Percentiles rank a stretch among this genome's conserved stretches.
Conservation (phyloP, 768 basidiomycete species). For the Asterophora parasitica region DNA sequence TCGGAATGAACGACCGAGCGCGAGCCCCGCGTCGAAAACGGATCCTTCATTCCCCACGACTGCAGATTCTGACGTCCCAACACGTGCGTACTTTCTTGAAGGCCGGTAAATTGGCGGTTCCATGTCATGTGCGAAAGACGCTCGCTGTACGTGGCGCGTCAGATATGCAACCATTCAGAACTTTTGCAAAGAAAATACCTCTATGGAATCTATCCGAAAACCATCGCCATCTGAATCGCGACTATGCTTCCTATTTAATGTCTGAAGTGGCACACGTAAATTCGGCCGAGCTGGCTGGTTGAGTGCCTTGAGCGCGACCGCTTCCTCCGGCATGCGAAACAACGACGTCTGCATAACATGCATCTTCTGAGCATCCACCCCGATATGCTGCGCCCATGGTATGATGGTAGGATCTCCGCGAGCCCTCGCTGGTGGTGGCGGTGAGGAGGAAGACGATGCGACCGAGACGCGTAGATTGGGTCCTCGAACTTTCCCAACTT, state of each 20-base stretch:
- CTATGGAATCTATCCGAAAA: conserved; percentile 52
- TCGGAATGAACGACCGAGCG: conserved; percentile 82
- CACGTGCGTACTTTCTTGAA: conserved; percentile 76
- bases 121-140: conserved; percentile 74
- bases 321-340: conserved; percentile 75
- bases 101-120: conserved; percentile 66
- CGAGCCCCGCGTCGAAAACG: conserved; percentile 76
- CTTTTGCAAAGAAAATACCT: conserved; percentile 32
- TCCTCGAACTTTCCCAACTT: conserved; percentile 24
- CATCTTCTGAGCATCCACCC: conserved; percentile 83
- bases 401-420: conserved; percentile 46
- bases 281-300: conserved; percentile 36
- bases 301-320: conserved; percentile 54
- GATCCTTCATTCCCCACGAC: conserved; percentile 60
- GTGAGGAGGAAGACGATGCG: conserved; percentile 25
- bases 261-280: conserved; percentile 31
- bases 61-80: conserved; percentile 62
- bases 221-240: conserved; percentile 76
- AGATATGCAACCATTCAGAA: conserved; percentile 1
- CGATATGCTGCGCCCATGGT: conserved; percentile 69
- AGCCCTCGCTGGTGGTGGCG: conserved; percentile 30
- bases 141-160: conserved; percentile 41
- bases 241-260: conserved; percentile 63
- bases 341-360: conserved; percentile 92
- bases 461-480: conserved; percentile 25